Conservation (phyloP, 768 basidiomycete genomes). For the Lyophyllum shimeji region DNA sequence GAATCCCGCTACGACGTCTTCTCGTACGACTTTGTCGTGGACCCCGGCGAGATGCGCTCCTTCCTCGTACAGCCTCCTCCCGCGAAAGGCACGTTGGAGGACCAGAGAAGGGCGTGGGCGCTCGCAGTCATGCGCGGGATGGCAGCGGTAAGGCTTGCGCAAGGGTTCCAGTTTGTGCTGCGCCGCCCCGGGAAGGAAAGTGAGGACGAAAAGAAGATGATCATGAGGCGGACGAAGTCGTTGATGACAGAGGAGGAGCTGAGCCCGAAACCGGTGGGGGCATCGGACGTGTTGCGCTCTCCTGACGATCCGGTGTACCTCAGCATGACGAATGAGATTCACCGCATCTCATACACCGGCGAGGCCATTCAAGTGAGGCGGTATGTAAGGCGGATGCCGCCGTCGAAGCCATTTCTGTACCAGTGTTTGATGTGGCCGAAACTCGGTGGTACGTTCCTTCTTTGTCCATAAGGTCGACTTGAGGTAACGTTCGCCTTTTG, state of each 20-base stretch:
- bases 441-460: constrained; percentile 50
- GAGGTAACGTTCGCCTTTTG: not conserved
- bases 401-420: constrained; percentile 68
- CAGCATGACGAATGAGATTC: constrained; percentile 94
- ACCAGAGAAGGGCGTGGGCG: constrained; percentile 69
- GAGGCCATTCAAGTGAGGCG: constrained; percentile 86
- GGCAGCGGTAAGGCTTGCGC: constrained; percentile 87
- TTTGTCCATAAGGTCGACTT: not conserved
- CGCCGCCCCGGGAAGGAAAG: constrained; percentile 35
- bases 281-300: constrained; percentile 61
- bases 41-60: constrained; percentile 80
- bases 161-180: constrained; percentile 93
- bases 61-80: constrained; percentile 77
- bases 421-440: constrained; percentile 94
- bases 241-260: constrained; percentile 56
- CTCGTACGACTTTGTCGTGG: constrained; percentile 86
- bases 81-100: constrained; percentile 48
- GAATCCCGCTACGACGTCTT: constrained; percentile 78
- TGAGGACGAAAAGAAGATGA: constrained; percentile 29
- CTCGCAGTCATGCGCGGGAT: constrained; percentile 87
- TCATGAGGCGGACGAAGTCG: constrained; percentile 51
- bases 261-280: constrained; percentile 56
- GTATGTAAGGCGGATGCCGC: constrained; percentile 74
- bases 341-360: constrained; percentile 89
- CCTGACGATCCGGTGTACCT: constrained; percentile 80